These are phyloP conservation scores for Saccharomyces hybrid DNA, from an alignment of 1,139 yeast genomes.

Conservation along the genomic window DNA sequence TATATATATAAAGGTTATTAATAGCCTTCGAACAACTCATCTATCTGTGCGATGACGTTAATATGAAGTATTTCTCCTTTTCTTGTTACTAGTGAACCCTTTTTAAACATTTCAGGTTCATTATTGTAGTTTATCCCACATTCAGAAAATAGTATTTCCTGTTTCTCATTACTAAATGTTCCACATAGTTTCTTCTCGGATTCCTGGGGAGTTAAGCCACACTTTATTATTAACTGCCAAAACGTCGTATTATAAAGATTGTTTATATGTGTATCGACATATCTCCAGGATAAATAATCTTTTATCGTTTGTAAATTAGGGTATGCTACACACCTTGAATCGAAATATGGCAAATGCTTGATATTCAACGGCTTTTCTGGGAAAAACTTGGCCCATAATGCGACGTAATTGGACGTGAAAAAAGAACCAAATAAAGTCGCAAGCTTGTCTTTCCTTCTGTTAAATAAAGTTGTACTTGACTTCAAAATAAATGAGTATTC, in stretches of 20 bases:
- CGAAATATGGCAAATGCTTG: conserved; percentile 71
- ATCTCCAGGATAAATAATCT: conserved; percentile 92
- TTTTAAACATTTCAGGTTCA: conserved; percentile 79
- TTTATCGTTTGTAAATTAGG: conserved; percentile 56
- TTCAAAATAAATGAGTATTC: conserved; percentile 80
- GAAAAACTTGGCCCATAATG: conserved; percentile 57
- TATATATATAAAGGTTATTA: conserved; percentile 3
- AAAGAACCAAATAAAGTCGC: conserved; percentile 75
- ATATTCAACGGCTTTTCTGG: conserved; percentile 38
- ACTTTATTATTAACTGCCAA: conserved; percentile 73
- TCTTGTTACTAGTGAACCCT: conserved; percentile 70
- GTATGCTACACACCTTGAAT: conserved; percentile 81
- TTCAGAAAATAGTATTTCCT: conserved; percentile 70
- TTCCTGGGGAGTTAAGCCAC: conserved; percentile 65
- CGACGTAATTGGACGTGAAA: conserved; percentile 69
- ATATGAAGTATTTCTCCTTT: conserved; percentile 40
- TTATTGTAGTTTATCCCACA: conserved; percentile 85
- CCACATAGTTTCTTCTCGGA: conserved; percentile 68
- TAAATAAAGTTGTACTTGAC: conserved; percentile 58
- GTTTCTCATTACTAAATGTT: conserved; percentile 74
- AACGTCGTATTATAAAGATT: conserved; percentile 88
- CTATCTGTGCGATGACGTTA: conserved; percentile 35
- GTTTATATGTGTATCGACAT: conserved; percentile 94
- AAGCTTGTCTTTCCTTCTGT: conserved; percentile 71
- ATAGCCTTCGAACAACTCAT: conserved; percentile 31